Evolutionary conservation across 345 rosid species (phyloP).

Genomic region (Arabis alpina): DNA sequence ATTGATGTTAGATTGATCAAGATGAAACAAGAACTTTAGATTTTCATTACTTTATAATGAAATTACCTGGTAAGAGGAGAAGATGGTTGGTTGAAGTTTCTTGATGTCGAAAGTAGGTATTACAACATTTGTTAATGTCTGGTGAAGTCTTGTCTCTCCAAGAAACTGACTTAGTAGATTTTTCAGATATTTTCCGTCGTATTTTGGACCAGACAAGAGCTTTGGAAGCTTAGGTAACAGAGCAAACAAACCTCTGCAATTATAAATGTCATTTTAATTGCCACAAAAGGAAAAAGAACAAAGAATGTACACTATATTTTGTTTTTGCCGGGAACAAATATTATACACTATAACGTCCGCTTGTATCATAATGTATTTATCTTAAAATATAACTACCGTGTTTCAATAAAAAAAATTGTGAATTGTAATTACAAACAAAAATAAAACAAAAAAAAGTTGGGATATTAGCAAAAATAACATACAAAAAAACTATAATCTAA

Average conservation of each 20-base stretch:
- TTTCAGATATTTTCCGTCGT: constrained; percentile 64
- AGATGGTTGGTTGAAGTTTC: constrained; percentile 68
- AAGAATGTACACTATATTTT: too few species aligned
- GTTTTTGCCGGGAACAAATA: too few species aligned
- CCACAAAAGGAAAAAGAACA: too few species aligned
- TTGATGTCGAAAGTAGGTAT: constrained; percentile 76
- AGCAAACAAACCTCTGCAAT: constrained; percentile 48
- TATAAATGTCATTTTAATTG: not conserved
- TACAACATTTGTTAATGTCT: constrained; percentile 64
- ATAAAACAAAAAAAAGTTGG: too few species aligned
- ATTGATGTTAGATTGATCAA: not conserved
- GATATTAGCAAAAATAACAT: too few species aligned
- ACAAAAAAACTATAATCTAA: too few species aligned
- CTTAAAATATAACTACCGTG: too few species aligned
- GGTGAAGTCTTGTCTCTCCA: constrained; percentile 54
- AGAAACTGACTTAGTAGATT: constrained; percentile 41
- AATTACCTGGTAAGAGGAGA: constrained; percentile 64
- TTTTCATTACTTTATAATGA: not conserved
- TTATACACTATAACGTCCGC: too few species aligned
- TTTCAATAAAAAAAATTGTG: too few species aligned
- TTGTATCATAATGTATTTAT: too few species aligned
- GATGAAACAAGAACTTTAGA: not conserved
- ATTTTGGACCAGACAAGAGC: constrained; percentile 65
- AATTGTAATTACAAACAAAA: too few species aligned
- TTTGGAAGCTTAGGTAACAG: constrained; percentile 45